Evolutionary conservation across 345 rosid species (phyloP).

Genomic region (Sonneratia caseolaris): DNA sequence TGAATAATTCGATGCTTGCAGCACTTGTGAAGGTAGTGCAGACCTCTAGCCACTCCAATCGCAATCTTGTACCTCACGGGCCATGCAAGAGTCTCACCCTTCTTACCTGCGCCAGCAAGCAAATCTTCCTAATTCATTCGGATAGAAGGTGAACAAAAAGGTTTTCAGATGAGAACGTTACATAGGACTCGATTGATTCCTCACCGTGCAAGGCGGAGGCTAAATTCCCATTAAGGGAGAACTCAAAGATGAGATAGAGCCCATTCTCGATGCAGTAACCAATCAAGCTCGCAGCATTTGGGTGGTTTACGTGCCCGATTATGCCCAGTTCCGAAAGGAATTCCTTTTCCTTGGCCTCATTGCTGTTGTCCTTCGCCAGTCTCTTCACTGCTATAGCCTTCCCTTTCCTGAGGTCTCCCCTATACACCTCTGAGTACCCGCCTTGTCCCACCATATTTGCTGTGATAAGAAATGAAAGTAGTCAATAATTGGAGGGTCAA

Average conservation of each 20-base stretch:
- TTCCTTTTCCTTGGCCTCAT: constrained; percentile 71
- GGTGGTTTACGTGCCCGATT: constrained; percentile 76
- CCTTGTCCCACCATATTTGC: constrained; percentile 74
- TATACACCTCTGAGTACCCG: constrained; percentile 86
- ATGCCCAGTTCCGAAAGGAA: constrained; percentile 77
- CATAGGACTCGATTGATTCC: neutral
- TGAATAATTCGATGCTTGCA: constrained; percentile 87
- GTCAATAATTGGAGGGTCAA: neutral
- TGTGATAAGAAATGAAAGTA: constrained; percentile 10
- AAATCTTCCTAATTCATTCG: neutral
- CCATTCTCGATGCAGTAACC: constrained; percentile 91
- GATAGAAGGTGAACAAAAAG: neutral
- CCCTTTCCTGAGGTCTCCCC: constrained; percentile 74
- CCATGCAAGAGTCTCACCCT: constrained; percentile 47
- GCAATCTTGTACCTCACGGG: constrained; percentile 60
- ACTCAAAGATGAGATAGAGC: constrained; percentile 63
- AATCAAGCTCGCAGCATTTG: constrained; percentile 63
- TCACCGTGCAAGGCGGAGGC: constrained; percentile 73
- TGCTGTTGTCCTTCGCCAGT: constrained; percentile 62
- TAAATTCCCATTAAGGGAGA: constrained; percentile 75
- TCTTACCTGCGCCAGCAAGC: constrained; percentile 23
- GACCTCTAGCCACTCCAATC: constrained; percentile 69
- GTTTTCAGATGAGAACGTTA: too few relatives aligned
- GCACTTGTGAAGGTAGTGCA: constrained; percentile 82
- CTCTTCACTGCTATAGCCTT: constrained; percentile 73